Evolutionary conservation across 495 filamentous ascomycete genomes (phyloP).

Genomic region (Platismatia glauca): DNA sequence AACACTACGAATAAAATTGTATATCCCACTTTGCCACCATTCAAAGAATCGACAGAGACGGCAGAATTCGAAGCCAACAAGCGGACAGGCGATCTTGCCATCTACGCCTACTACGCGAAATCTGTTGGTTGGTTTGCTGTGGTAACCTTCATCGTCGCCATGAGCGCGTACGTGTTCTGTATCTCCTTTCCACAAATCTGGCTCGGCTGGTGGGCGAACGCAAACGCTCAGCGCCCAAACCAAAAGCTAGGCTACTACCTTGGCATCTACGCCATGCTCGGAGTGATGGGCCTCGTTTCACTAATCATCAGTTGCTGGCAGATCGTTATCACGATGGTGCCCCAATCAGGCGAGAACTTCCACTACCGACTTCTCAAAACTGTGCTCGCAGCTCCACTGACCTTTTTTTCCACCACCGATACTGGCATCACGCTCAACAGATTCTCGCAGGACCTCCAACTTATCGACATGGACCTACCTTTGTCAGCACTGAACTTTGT

Average conservation of each 20-base stretch:
- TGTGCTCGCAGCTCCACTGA: slow-evolving; percentile 41
- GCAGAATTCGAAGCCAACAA: slow-evolving; percentile 28
- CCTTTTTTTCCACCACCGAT: slow-evolving; percentile 41
- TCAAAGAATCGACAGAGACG: background rate
- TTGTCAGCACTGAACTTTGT: slow-evolving; percentile 42
- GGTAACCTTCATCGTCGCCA: slow-evolving; percentile 36
- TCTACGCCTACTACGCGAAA: slow-evolving; percentile 52
- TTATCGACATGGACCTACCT: slow-evolving; percentile 50
- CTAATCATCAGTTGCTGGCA: slow-evolving; percentile 42
- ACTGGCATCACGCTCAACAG: slow-evolving; percentile 41
- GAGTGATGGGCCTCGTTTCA: slow-evolving; percentile 34
- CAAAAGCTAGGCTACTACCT: slow-evolving; percentile 42
- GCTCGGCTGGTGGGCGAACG: slow-evolving; percentile 46
- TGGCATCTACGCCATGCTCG: slow-evolving; percentile 48
- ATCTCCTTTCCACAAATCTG: slow-evolving; percentile 45
- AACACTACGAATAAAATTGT: background rate
- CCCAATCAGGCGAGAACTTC: slow-evolving; percentile 42
- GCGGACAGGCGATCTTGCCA: slow-evolving; percentile 42
- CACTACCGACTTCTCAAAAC: slow-evolving; percentile 41
- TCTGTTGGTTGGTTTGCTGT: slow-evolving; percentile 42
- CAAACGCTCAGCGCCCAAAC: slow-evolving; percentile 36
- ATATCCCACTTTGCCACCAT: background rate
- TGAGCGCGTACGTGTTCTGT: slow-evolving; percentile 37
- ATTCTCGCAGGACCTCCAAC: slow-evolving; percentile 53
- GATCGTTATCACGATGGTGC: slow-evolving; percentile 47